These are phyloP conservation scores for Suhomyces vadensis DNA, from an alignment of 805 yeast genomes.

Conservation along the genomic window DNA sequence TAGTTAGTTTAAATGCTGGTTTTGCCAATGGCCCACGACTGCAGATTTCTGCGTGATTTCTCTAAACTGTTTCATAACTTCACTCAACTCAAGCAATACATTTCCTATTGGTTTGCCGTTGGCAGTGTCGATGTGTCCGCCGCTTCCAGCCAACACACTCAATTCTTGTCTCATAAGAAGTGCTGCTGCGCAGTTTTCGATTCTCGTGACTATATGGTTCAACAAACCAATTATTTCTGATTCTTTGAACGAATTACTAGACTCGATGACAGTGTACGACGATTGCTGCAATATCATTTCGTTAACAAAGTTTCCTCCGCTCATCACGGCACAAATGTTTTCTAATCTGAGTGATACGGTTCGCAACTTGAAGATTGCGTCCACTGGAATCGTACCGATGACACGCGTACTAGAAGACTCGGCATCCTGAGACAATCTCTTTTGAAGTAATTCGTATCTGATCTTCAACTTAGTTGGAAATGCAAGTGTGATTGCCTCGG, in stretches of 20 bases:
- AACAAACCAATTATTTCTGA: conserved; percentile 54
- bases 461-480: conserved; percentile 67
- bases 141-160: conserved; percentile 21
- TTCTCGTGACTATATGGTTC: conserved; percentile 66
- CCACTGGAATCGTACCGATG: conserved; percentile 43
- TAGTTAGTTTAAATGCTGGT: neutral
- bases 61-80: neutral
- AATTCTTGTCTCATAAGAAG: conserved; percentile 37
- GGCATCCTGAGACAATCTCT: conserved; percentile 23
- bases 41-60: neutral
- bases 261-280: conserved; percentile 24
- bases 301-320: conserved; percentile 39
- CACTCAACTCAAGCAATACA: conserved; percentile 27
- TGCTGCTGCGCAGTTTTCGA: conserved; percentile 56
- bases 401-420: conserved; percentile 36
- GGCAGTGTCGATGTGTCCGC: conserved; percentile 23
- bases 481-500: conserved; percentile 77
- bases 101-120: conserved; percentile 20
- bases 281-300: conserved; percentile 29
- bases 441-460: conserved; percentile 51
- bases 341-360: conserved; percentile 59
- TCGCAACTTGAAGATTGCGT: conserved; percentile 53
- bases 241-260: conserved; percentile 23
- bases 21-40: neutral
- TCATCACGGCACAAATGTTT: conserved; percentile 50